Base-by-base conservation (phyloP, 495 filamentous ascomycete species). In the Friedmanniomyces simplex region DNA sequence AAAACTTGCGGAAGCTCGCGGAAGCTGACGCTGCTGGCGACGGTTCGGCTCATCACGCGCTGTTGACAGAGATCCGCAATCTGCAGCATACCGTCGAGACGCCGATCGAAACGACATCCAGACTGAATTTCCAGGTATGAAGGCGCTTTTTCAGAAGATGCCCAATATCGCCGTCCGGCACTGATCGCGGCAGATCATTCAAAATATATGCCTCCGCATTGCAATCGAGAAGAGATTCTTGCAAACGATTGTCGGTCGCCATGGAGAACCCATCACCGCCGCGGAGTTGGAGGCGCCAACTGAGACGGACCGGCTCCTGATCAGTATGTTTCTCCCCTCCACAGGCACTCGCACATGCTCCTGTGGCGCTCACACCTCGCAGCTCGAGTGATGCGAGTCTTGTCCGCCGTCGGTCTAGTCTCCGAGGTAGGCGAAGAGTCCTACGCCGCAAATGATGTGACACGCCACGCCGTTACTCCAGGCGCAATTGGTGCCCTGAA, bases 21-120 rank as follows among this genome's bases (percentile, higher is more conserved):
- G 48, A 51, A 34, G 48, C 18, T 24, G 25, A 51, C 16, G 18
- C 18, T n/a, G 48, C 48, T n/a, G 48, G 48, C 4, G 22, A 28
- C 16, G 48, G n/a, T n/a, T 13, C 7, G 11, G 54, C 25, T 28
- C 43, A 49, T 30, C 30, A 28, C 13, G 25, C 18, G 20, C 24
- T 57, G 54, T 41, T 50, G 54, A 50, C 16, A 47, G 50, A 36
- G n/a, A 34, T 53, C 4, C 30, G 36, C 14, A 21, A 18, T 16
- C 43, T 58, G 28, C 46, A 43, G 21, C 24, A 58, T 18, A 20
- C 46, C 18, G 48, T 58, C 10, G 55, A 58, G 49, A 58, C 55
- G 37, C 55, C 55, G 30, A 34, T 49, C 11, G 55, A 58, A 30
- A 52, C 48, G n/a, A 50, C 46, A 8, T 50, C 48, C 20, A 32